Evolutionary conservation across 2,329 filamentous ascomycete species (phyloP), one percentile per base, ranked within the genome.

Genomic region (Mollisiaceae sp.): DNA sequence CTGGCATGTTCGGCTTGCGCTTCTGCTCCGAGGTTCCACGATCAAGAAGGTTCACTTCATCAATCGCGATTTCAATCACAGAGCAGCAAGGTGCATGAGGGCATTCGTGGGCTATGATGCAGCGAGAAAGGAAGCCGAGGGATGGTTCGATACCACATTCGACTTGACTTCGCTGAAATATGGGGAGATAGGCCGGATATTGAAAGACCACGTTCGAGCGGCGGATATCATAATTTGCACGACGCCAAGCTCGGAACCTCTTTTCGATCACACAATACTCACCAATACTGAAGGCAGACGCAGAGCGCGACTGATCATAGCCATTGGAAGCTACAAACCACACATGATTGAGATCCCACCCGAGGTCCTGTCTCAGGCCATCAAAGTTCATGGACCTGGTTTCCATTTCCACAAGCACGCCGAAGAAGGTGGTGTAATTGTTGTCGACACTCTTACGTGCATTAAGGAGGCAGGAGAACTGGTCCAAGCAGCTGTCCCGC

Each of bases 181-280:
- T 70, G 87, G 85, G 63, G 94, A 88, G 72, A 88, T 83, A 73
- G 77, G 81, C 8, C 78, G 92, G 1, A 80, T 95, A 22, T 78
- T 93, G 41, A 89, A 90, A 72, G 86, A 90, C 43, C 86, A 92
- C 59, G 82, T 97, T 59, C 82, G 87, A 43, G 86, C 86, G 9
- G 87, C 91, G 0, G 92, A 95, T 72, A 90, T 91, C 11, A 91
- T 98, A 43, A 95, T 97, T 79, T 94, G 92, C 79, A 97, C 92
- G 70, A 97, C 93, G 1, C 92, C 94, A 0, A 90, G 89, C 0
- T 85, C 83, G 0, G 81, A 85, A 39, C 91, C 91, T 0, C 80
- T 97, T 1, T 98, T 97, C 74, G 91, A 94, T 60, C 82, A 81
- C 11, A 77, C 83, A 12, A 88, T 91, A 67, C 82, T 97, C 59